Percentiles rank a stretch among this genome's conserved stretches.
phyloP scores from a whole-genome alignment of 2,329 filamentous ascomycete species.

The Botrytis aclada region DNA sequence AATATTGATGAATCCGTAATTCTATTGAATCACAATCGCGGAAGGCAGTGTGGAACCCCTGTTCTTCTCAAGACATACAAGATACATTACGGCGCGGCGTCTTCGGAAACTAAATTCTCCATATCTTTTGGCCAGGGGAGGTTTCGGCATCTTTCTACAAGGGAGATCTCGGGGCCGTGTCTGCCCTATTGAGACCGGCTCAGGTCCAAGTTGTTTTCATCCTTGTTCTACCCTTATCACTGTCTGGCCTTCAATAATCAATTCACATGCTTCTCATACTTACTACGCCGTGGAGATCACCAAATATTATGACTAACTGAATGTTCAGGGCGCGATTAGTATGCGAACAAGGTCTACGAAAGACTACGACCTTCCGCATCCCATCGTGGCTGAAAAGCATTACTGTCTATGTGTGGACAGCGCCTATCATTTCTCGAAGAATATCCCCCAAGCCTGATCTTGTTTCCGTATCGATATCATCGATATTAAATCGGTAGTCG shows the following conservation, averaged over 20 bases:
- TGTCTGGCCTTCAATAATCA: not conserved
- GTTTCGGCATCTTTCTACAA: conserved; percentile 18
- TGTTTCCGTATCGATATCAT: conserved; percentile 2
- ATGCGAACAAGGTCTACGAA: not conserved
- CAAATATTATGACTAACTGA: not conserved
- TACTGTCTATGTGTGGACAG: not conserved
- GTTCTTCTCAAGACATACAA: not conserved
- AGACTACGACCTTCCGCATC: not conserved
- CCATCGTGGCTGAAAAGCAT: not conserved
- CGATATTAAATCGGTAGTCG: conserved; percentile 12
- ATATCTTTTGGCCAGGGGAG: conserved; percentile 9
- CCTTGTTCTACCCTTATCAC: not conserved
- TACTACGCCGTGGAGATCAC: conserved; percentile 9
- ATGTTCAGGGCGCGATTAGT: not conserved
- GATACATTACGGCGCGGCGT: conserved; percentile 9
- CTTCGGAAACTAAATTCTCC: conserved; percentile 12
- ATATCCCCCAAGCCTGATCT: not conserved
- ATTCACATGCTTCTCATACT: conserved; percentile 1
- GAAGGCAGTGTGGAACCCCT: conserved; percentile 6
- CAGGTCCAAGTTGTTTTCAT: not conserved
- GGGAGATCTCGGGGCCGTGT: conserved; percentile 1
- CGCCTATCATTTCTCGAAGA: conserved; percentile 8
- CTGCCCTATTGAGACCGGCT: conserved; percentile 12
- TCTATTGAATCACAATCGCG: conserved; percentile 4
- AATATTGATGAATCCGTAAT: not conserved